phyloP scores from a whole-genome alignment of 495 filamentous ascomycete species.

The Penicillium pancosmium region DNA sequence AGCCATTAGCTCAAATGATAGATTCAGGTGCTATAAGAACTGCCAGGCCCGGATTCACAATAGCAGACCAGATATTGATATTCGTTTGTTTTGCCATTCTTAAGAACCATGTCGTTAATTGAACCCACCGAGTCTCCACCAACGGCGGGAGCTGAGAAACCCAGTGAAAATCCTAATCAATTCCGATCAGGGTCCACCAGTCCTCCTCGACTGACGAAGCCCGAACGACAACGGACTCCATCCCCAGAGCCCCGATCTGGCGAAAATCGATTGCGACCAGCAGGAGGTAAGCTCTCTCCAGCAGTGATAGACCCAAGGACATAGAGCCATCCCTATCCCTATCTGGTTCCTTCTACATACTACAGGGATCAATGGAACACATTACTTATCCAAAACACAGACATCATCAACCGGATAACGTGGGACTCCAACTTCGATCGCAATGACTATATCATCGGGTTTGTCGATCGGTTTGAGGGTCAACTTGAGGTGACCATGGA shows the following conservation, averaged over 20 bases:
- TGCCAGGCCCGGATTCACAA: not conserved
- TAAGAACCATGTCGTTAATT: not conserved
- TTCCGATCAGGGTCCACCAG: not conserved
- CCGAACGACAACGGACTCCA: not conserved
- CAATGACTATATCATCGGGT: slow-evolving; percentile 70
- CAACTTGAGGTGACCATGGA: slow-evolving; percentile 62
- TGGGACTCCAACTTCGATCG: slow-evolving; percentile 68
- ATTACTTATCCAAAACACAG: slow-evolving; percentile 22
- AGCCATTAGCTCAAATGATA: not conserved
- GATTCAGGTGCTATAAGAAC: not conserved
- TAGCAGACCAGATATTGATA: not conserved
- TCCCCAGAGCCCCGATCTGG: slow-evolving; percentile 8
- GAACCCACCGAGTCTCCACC: not conserved
- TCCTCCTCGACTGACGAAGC: not conserved
- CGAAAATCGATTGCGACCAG: slow-evolving; percentile 25
- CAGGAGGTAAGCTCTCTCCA: slow-evolving; percentile 15
- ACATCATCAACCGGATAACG: slow-evolving; percentile 72
- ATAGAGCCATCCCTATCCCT: not conserved
- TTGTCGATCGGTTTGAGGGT: slow-evolving; percentile 74
- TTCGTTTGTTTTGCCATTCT: not conserved
- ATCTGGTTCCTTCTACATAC: not conserved
- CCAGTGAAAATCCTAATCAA: not conserved
- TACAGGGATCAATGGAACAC: not conserved
- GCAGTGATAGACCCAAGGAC: not conserved
- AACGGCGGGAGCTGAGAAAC: not conserved